Evolutionary conservation across 169 alveolate genomes (phyloP), one percentile per base, ranked within the genome.

Genomic region (Plasmodium relictum): DNA sequence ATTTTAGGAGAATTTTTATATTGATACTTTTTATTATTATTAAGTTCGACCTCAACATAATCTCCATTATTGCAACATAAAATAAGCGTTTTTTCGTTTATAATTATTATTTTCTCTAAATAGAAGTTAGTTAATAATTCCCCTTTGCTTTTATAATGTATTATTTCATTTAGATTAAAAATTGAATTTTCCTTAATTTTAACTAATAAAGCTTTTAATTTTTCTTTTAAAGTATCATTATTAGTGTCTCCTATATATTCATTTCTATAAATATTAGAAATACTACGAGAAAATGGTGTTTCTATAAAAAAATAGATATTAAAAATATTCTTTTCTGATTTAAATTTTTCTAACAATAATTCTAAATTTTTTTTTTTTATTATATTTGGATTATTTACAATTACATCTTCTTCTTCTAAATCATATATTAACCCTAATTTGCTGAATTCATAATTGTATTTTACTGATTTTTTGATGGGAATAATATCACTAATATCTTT

Each of bases 31-130:
- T 56, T 31, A 42, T 62, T 20, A 16, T 39, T 26, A 22, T 37
- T 62, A 31, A 61, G 24, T 5, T 8, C 12, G 2, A 62, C 50
- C 41, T 83, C 86, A 16, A 78, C 24, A 65, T 69, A 69, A 56
- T 70, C 80, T 31, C 50, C 73, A 41, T 83, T 54, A 42, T 83
- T 22, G 39, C 91, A 83, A 83, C 91, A 83, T 39, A 56, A 59
- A 8, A 69, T 9, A 50, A 69, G 24, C 41, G 42, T 68, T 44
- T 41, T 68, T 9, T 54, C 14, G 6, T 39, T 12, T 52, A 41
- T 16, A 56, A 83, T 37, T 37, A 54, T 26, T 41, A 83, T 83
- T 9, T 56, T 70, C 14, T 66, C 74, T 62, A 69, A 54, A 24
- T 41, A 37, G 59, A 68, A 42, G 73, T 52, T 56, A 41, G 69